These are phyloP conservation scores for Sclerotiophoma versabilis DNA, from an alignment of 2,329 filamentous ascomycete species.

Conservation along the genomic window DNA sequence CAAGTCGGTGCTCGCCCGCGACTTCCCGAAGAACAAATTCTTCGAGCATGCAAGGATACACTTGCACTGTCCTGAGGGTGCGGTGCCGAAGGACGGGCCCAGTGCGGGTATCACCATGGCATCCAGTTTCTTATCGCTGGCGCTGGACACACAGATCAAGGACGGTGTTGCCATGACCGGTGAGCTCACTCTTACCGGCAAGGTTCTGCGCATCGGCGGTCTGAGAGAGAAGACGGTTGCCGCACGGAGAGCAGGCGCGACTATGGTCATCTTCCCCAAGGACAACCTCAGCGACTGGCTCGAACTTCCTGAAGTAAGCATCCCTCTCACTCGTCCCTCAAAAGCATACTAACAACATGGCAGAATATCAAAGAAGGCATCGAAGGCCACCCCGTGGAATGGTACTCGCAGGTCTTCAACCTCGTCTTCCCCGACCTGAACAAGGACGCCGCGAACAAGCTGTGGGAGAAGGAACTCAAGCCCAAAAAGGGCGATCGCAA, in stretches of 20 bases:
- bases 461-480: slow-evolving; percentile 71
- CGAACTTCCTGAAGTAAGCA: slow-evolving; percentile 88
- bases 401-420: slow-evolving; percentile 94
- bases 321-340: neutral
- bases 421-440: slow-evolving; percentile 87
- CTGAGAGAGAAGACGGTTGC: slow-evolving; percentile 97
- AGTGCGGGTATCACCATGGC: slow-evolving; percentile 95
- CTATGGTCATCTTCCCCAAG: slow-evolving; percentile 90
- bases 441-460: slow-evolving; percentile 71
- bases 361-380: slow-evolving; percentile 99
- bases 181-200: slow-evolving; percentile 94
- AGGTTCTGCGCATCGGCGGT: slow-evolving; percentile 93
- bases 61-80: slow-evolving; percentile 94
- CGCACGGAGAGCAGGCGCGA: slow-evolving; percentile 88
- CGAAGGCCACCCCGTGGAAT: slow-evolving; percentile 86
- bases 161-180: slow-evolving; percentile 97
- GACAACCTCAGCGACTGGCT: slow-evolving; percentile 98
- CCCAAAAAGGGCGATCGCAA: slow-evolving; percentile 46
- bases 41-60: slow-evolving; percentile 96
- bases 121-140: slow-evolving; percentile 86
- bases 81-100: slow-evolving; percentile 86
- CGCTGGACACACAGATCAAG: slow-evolving; percentile 77
- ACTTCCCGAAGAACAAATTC: slow-evolving; percentile 91
- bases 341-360: slow-evolving; percentile 23
- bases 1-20: slow-evolving; percentile 83